phyloP scores from a whole-genome alignment of 805 yeast genomes.

The Ogataea polymorpha region DNA sequence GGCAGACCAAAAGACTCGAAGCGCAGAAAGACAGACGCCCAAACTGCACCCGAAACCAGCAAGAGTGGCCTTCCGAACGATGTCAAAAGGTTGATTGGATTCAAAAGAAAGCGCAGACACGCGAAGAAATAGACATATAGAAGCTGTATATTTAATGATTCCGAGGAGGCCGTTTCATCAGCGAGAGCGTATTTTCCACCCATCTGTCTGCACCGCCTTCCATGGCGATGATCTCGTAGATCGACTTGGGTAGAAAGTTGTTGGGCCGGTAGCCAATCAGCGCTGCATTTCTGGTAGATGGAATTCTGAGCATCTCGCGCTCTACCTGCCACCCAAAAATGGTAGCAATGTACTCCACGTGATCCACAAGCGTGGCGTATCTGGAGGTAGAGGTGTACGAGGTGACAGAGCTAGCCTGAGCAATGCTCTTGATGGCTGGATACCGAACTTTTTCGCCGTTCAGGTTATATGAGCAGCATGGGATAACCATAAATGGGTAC shows the following conservation, averaged over 20 bases:
- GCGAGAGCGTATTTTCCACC: conserved; percentile 74
- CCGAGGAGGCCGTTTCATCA: conserved; percentile 70
- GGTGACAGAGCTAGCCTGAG: conserved; percentile 15
- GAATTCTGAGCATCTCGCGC: conserved; percentile 85
- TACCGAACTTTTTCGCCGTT: conserved; percentile 74
- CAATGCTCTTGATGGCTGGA: conserved; percentile 38
- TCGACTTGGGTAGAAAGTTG: conserved; percentile 30
- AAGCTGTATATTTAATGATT: conserved; percentile 41
- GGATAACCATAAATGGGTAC: conserved; percentile 85
- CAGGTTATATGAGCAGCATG: conserved; percentile 90
- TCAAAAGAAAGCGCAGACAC: conserved; percentile 62
- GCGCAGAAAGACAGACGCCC: conserved; percentile 18
- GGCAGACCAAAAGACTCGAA: not conserved
- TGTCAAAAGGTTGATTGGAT: conserved; percentile 61
- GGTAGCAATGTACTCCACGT: conserved; percentile 66
- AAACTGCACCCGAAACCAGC: conserved; percentile 1
- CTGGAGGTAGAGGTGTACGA: conserved; percentile 50
- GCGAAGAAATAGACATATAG: conserved; percentile 28
- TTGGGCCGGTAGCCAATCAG: conserved; percentile 58
- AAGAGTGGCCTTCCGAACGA: conserved; percentile 42
- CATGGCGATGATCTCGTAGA: conserved; percentile 59
- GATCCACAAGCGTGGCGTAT: conserved; percentile 83
- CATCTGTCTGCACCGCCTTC: conserved; percentile 93
- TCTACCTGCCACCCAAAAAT: conserved; percentile 81
- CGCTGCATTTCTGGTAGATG: conserved; percentile 92